Evolutionary conservation across 2,329 filamentous ascomycete species (phyloP).

Genomic region (Arthrobotrys musiformis): DNA sequence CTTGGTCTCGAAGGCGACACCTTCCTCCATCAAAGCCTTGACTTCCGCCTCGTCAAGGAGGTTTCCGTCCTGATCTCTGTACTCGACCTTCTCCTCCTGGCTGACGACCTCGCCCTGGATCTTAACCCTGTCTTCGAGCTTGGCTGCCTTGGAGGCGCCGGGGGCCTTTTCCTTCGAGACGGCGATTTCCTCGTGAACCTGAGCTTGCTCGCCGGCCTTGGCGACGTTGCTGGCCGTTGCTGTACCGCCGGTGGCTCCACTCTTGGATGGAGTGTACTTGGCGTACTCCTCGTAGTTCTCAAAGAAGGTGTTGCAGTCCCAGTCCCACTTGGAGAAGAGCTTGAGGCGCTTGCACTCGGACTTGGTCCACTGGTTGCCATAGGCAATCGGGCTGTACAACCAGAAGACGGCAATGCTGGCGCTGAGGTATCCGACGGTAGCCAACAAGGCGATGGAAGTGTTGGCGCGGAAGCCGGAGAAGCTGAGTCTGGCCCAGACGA

Average conservation of each 20-base stretch:
- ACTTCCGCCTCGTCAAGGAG: conserved; percentile 86
- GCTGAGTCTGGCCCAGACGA: conserved; percentile 77
- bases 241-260: conserved; percentile 26
- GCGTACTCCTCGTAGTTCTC: conserved; percentile 49
- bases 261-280: conserved; percentile 44
- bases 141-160: conserved; percentile 27
- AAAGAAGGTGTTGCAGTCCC: conserved; percentile 92
- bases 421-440: conserved; percentile 78
- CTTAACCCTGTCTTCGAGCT: conserved; percentile 57
- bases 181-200: conserved; percentile 28
- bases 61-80: conserved; percentile 93
- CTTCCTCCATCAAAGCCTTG: conserved; percentile 78
- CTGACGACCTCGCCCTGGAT: conserved; percentile 62
- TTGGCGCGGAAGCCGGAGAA: conserved; percentile 75
- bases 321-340: conserved; percentile 90
- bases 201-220: conserved; percentile 38
- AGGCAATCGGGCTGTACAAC: conserved; percentile 87
- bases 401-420: conserved; percentile 80
- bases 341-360: conserved; percentile 86
- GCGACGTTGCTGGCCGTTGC: conserved; percentile 15
- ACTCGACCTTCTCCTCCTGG: conserved; percentile 87
- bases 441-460: conserved; percentile 78
- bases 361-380: conserved; percentile 95
- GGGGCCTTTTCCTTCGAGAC: conserved; percentile 52
- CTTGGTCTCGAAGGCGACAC: conserved; percentile 93